These are phyloP conservation scores for Canavalia ensiformis DNA, from an alignment of 306 rosid species.

Conservation along the genomic window DNA sequence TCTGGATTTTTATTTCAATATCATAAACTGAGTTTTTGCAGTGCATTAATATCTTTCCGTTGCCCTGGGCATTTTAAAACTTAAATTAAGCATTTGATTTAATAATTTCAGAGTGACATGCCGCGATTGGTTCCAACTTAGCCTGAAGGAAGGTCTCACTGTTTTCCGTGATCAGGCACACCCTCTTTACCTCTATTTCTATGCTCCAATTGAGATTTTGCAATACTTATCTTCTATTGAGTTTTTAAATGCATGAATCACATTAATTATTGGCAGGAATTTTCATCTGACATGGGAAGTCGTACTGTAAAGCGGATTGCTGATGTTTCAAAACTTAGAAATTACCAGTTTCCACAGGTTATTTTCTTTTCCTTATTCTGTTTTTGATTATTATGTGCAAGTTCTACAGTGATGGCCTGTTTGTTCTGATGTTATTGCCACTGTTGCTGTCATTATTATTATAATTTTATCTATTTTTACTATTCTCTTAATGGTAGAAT, in stretches of 20 bases:
- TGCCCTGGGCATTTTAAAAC: conserved; percentile 19
- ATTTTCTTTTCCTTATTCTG: background rate
- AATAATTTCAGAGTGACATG: conserved; percentile 87
- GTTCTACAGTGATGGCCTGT: conserved; percentile 33
- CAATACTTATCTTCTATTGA: conserved; percentile 1
- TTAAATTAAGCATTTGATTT: conserved; percentile 49
- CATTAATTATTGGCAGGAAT: conserved; percentile 70
- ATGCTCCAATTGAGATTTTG: conserved; percentile 35
- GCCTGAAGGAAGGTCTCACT: conserved; percentile 98
- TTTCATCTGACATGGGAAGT: conserved; percentile 98
- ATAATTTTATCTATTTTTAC: background rate
- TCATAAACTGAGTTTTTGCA: conserved; percentile 21
- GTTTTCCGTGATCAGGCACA: conserved; percentile 96
- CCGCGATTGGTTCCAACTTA: conserved; percentile 99
- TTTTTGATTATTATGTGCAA: conserved; percentile 12
- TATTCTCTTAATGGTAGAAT: conserved; percentile 15
- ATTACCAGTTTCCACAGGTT: conserved; percentile 99
- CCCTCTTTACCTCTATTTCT: conserved; percentile 24
- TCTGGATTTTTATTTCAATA: conserved; percentile 34
- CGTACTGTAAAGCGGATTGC: conserved; percentile 88
- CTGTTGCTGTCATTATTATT: background rate
- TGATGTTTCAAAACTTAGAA: conserved; percentile 92
- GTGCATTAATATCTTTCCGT: background rate
- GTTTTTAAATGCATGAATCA: conserved; percentile 23
- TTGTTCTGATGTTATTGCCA: conserved; percentile 4